Percentiles rank a stretch among this genome's conserved stretches.
These are phyloP conservation scores for Cocos nucifera DNA, from an alignment of 176 grass and related monocot species.

Conservation along the genomic window DNA sequence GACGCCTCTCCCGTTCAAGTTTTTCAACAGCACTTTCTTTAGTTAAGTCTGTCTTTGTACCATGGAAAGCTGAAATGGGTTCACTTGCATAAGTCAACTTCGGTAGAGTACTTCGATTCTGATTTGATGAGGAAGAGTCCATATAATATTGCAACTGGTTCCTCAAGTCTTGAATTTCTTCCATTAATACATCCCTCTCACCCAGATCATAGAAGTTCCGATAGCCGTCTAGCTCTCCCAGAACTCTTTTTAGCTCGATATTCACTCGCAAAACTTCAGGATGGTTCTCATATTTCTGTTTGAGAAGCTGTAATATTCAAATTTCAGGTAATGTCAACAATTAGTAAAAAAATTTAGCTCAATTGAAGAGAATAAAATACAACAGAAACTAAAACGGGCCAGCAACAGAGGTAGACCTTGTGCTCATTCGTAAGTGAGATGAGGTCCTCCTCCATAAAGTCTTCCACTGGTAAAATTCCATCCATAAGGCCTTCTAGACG, in stretches of 20 bases:
- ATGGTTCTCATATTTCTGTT: constrained; percentile 82
- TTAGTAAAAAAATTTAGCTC: too few species aligned
- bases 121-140: constrained; percentile 49
- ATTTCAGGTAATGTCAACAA: constrained; percentile 4
- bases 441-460: constrained; percentile 83
- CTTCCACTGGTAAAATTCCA: constrained; percentile 79
- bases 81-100: constrained; percentile 25
- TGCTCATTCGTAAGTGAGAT: constrained; percentile 74
- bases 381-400: not conserved
- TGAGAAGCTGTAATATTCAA: constrained; percentile 52
- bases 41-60: constrained; percentile 34
- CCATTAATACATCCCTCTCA: constrained; percentile 71
- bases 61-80: constrained; percentile 13
- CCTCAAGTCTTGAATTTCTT: constrained; percentile 92
- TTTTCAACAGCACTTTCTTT: constrained; percentile 36
- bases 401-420: constrained; percentile 29
- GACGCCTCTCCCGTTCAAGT: constrained; percentile 18
- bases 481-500: constrained; percentile 97
- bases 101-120: constrained; percentile 26
- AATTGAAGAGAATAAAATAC: too few species aligned
- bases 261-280: constrained; percentile 57
- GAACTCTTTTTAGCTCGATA: constrained; percentile 68
- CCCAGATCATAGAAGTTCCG: constrained; percentile 51
- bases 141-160: constrained; percentile 70
- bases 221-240: constrained; percentile 61